Evolutionary conservation across 257 asterid genomes (phyloP).

Genomic region (Nicotiana benthamiana): DNA sequence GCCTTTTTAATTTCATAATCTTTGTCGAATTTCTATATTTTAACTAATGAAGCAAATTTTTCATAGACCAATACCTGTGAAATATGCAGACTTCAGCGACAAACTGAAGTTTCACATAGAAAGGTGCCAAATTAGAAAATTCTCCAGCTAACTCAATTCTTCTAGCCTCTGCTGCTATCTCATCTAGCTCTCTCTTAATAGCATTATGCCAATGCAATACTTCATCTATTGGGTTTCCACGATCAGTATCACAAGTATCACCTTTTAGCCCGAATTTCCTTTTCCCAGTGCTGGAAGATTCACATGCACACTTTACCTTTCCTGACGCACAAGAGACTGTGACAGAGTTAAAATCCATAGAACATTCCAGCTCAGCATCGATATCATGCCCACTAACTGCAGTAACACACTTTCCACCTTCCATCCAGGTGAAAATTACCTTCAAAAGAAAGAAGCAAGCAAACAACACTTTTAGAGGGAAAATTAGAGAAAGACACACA

Average conservation of each 20-base stretch:
- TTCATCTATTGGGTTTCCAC: conserved; percentile 31
- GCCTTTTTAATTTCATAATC: neutral
- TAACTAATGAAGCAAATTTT: neutral
- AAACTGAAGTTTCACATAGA: conserved; percentile 35
- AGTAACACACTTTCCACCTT: conserved; percentile 8
- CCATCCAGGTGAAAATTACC: conserved; percentile 44
- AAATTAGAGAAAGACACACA: neutral
- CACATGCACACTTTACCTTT: conserved; percentile 16
- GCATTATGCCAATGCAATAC: conserved; percentile 42
- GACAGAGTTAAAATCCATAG: conserved; percentile 10
- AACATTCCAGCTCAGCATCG: conserved; percentile 8
- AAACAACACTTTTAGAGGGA: conserved; percentile 3
- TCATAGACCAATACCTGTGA: conserved; percentile 29
- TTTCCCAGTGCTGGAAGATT: conserved; percentile 23
- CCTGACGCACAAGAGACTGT: conserved; percentile 3
- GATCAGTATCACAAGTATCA: conserved; percentile 17
- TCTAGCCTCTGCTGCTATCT: conserved; percentile 31
- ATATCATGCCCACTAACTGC: conserved; percentile 8
- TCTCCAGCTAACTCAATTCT: conserved; percentile 32
- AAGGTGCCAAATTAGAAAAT: conserved; percentile 28
- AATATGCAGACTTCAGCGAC: conserved; percentile 41
- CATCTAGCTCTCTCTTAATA: conserved; percentile 31
- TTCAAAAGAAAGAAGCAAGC: conserved; percentile 14
- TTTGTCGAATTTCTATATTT: neutral
- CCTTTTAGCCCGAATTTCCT: conserved; percentile 18